Conservation (phyloP, 495 filamentous ascomycete species). For the Penicillium angulare region DNA sequence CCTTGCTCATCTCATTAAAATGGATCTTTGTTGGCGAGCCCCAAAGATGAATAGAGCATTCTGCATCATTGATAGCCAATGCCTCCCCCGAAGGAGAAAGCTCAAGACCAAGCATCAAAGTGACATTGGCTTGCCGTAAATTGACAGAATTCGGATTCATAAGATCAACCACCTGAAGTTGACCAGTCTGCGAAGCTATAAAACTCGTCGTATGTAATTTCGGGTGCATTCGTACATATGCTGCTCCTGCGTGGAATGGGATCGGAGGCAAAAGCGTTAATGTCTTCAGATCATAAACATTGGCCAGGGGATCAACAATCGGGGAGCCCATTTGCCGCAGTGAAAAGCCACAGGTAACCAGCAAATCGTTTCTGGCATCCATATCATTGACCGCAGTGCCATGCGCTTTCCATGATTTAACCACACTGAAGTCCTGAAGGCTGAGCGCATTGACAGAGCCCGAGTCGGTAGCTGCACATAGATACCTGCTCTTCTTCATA, state of each 20-base stretch:
- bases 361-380: conserved; percentile 87
- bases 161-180: conserved; percentile 91
- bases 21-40: conserved; percentile 85
- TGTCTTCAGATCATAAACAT: conserved; percentile 91
- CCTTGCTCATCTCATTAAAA: conserved; percentile 80
- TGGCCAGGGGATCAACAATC: conserved; percentile 85
- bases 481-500: conserved; percentile 86
- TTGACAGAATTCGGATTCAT: conserved; percentile 90
- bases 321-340: conserved; percentile 59
- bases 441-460: conserved; percentile 86
- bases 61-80: conserved; percentile 74
- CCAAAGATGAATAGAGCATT: conserved; percentile 83
- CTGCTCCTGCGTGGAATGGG: conserved; percentile 86
- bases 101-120: conserved; percentile 72
- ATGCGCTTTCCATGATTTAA: conserved; percentile 88
- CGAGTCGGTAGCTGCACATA: conserved; percentile 85
- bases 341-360: conserved; percentile 94
- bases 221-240: conserved; percentile 93
- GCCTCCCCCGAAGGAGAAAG: conserved; percentile 90
- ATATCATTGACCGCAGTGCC: conserved; percentile 84
- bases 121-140: conserved; percentile 81
- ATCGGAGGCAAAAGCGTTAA: conserved; percentile 81
- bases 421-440: conserved; percentile 66
- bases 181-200: conserved; percentile 83
- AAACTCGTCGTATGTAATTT: conserved; percentile 90